Conservation (phyloP, 352 stramenopile genomes). For the Globisporangium sylvaticum region DNA sequence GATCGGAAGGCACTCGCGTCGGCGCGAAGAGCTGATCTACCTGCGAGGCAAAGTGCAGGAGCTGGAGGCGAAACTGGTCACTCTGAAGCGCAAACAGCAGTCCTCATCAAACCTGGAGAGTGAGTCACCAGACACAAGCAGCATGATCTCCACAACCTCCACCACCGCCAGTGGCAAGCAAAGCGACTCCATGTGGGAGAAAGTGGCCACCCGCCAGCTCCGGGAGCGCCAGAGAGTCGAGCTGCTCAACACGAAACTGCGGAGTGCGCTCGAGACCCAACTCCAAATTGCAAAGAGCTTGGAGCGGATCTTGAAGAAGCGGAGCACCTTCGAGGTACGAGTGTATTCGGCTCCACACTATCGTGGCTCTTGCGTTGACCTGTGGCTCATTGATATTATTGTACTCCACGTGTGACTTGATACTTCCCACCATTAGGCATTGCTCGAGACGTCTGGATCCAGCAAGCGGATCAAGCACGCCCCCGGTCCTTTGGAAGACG, state of each 20-base stretch:
- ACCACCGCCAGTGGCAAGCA: neutral
- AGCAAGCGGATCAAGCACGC: neutral
- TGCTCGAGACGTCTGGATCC: neutral
- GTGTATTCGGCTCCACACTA: neutral
- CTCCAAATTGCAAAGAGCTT: constrained; percentile 38
- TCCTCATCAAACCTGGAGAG: neutral
- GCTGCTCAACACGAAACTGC: neutral
- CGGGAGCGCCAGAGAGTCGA: neutral
- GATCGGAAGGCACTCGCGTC: neutral
- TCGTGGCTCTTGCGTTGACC: neutral
- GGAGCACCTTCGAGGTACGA: neutral
- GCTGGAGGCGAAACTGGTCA: neutral
- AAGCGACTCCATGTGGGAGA: neutral
- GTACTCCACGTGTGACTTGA: neutral
- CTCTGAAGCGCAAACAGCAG: neutral
- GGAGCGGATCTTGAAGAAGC: constrained; percentile 31
- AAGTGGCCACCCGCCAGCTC: neutral
- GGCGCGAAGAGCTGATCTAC: constrained; percentile 1
- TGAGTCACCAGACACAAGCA: neutral
- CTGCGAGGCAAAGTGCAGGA: neutral
- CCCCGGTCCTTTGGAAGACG: neutral
- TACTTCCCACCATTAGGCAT: neutral
- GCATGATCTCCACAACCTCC: neutral
- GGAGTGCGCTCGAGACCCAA: neutral
- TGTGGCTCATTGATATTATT: neutral